Evolutionary conservation across 2,329 filamentous ascomycete genomes (phyloP), one percentile per base, ranked within the genome.

Genomic region (Chaetomiaceae sp.): DNA sequence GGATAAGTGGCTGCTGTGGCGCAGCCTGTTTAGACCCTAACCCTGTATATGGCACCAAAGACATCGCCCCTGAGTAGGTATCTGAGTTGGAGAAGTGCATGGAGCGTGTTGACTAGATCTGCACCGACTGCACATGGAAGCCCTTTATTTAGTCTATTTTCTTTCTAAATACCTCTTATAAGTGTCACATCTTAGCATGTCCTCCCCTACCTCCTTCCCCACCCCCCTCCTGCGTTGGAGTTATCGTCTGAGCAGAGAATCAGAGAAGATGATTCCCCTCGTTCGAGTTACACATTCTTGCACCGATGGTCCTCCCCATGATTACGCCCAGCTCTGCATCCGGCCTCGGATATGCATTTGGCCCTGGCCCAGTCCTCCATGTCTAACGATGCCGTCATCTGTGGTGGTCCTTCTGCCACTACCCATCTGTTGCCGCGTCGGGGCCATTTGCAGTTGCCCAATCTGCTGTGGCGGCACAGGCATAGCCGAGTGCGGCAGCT

Each of bases 281-380:
- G n/a, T 38, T 38, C 10, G 36, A 10, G 21, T 38, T 25, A 23
- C 7, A 20, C 23, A 23, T 11, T n/a, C n/a, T n/a, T n/a, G n/a
- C n/a, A n/a, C n/a, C n/a, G n/a, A n/a, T n/a, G n/a, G n/a, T n/a
- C n/a, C n/a, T n/a, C n/a, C n/a, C n/a, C n/a, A n/a, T n/a, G n/a
- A 16, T 75, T 62, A 77, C 68, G 54, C 67, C 65, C 64, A 78
- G 72, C 38, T 77, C 75, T 13, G 66, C 42, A 36, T 56, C 34
- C 32, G 46, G 13, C 51, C 38, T 8, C 41, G 25, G 16, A 41
- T 30, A 36, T 42, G 32, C 36, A 30, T 41, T 50, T 72, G 72
- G 27, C 40, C 69, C 60, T 9, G 70, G 66, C 11, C 59, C 67
- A 44, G 73, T 67, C 1, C 71, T 71, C 32, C 54, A 51, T 20